Evolutionary conservation across 164 flowering plant genomes (phyloP).

Genomic region (Buxus sempervirens): DNA sequence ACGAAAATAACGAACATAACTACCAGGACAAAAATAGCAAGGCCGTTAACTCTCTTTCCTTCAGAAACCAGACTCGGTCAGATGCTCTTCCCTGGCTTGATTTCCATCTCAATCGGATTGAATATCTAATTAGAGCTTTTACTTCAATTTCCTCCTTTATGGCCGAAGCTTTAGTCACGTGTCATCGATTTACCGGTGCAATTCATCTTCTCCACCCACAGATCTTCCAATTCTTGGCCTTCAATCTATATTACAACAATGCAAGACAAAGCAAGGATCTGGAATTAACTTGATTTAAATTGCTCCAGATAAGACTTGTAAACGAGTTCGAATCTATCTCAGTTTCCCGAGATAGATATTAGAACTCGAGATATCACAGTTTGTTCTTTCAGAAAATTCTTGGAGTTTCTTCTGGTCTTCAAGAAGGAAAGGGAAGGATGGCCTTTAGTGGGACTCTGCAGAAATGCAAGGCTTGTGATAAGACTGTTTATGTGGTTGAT

Average conservation of each 20-base stretch:
- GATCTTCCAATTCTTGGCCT: slow-evolving; percentile 4
- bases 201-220: slow-evolving; percentile 5
- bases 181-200: slow-evolving; percentile 6
- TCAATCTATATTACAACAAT: neutral
- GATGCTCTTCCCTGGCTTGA: neutral
- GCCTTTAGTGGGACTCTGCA: slow-evolving; percentile 53
- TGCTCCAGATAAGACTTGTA: neutral
- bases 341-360: slow-evolving; percentile 5
- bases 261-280: slow-evolving; percentile 2
- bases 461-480: slow-evolving; percentile 59
- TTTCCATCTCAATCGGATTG: neutral
- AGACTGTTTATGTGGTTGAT: slow-evolving; percentile 58
- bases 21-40: slow-evolving; percentile 12
- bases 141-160: neutral
- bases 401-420: neutral
- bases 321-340: slow-evolving; percentile 12
- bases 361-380: neutral
- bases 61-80: slow-evolving; percentile 7
- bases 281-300: slow-evolving; percentile 12
- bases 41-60: neutral
- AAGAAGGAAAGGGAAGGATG: slow-evolving; percentile 20
- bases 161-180: slow-evolving; percentile 11
- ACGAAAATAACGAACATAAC: slow-evolving; percentile 4
- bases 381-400: no score
- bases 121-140: neutral